A percentile compares a stretch with the other conserved stretches of the same genome.
Evolutionary conservation across 176 grass and related monocot species (phyloP).

Genomic region (Rhynchospora breviuscula): DNA sequence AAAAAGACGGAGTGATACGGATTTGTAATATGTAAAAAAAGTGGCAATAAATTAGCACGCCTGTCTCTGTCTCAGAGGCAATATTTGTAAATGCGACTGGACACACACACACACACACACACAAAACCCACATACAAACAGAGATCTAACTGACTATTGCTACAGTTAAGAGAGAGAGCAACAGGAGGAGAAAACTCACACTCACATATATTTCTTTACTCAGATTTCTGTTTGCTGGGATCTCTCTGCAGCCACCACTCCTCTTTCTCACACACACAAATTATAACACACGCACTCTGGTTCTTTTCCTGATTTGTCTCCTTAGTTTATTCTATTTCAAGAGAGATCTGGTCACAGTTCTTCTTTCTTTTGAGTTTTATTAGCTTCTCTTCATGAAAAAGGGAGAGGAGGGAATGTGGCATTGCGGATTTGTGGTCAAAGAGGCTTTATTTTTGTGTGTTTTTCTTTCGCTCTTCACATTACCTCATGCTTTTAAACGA

Average conservation of each 20-base stretch:
- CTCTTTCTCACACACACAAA: not conserved
- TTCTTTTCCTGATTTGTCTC: not conserved
- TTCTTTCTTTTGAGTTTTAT: not conserved
- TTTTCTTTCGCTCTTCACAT: conserved; percentile 16
- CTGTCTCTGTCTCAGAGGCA: conserved; percentile 11
- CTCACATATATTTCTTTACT: not conserved
- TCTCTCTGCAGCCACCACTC: not conserved
- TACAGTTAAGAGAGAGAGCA: conserved; percentile 24
- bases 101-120: not conserved
- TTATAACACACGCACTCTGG: not conserved
- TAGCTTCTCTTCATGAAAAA: not conserved
- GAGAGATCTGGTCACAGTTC: not conserved
- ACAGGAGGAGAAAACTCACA: conserved; percentile 5
- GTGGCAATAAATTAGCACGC: not conserved
- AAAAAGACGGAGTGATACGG: not conserved
- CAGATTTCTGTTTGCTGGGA: not conserved
- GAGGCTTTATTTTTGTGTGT: conserved; percentile 7
- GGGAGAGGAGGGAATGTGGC: not conserved
- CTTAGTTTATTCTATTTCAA: not conserved
- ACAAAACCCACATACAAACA: not conserved
- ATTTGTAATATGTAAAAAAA: conserved; percentile 2
- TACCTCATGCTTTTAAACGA: conserved; percentile 3
- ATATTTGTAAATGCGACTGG: not conserved
- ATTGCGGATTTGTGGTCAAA: conserved; percentile 1
- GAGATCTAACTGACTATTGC: not conserved